phyloP scores from a whole-genome alignment of 768 basidiomycete genomes.

The Psilocybe tampanensis region DNA sequence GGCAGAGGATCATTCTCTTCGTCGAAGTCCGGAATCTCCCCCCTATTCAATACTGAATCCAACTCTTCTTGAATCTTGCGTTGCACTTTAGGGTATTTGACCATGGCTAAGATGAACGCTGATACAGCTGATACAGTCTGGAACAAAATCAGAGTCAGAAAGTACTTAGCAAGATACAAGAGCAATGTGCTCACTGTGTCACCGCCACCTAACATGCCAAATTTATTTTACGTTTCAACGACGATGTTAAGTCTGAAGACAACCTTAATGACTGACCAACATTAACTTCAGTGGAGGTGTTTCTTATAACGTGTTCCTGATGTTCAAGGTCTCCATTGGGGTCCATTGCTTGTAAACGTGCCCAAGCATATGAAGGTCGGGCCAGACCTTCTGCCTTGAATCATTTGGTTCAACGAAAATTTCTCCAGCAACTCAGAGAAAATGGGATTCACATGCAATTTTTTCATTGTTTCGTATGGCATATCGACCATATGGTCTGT shows the following conservation, averaged over 20 bases:
- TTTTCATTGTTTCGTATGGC: neutral
- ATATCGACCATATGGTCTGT: neutral
- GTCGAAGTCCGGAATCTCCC: neutral
- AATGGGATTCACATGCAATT: neutral
- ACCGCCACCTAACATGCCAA: neutral
- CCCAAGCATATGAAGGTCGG: conserved; percentile 3
- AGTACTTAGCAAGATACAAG: too few species aligned
- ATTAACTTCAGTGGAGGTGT: neutral
- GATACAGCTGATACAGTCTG: neutral
- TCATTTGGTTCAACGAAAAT: neutral
- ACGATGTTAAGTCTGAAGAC: neutral
- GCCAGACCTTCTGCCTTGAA: neutral
- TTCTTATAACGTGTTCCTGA: conserved; percentile 2
- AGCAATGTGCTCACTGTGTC: neutral
- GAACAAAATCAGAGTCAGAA: neutral
- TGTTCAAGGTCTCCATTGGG: conserved; percentile 1
- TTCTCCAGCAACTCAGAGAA: too few species aligned
- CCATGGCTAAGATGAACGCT: conserved; percentile 5
- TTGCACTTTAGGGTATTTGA: conserved; percentile 8
- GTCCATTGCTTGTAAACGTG: conserved; percentile 1
- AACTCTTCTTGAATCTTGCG: conserved; percentile 5
- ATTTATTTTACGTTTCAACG: neutral
- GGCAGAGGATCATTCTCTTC: conserved; percentile 4
- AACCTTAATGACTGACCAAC: neutral
- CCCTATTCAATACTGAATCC: neutral